These are phyloP conservation scores for Eimeria maxima DNA, from an alignment of 169 alveolate species.

Conservation along the genomic window DNA sequence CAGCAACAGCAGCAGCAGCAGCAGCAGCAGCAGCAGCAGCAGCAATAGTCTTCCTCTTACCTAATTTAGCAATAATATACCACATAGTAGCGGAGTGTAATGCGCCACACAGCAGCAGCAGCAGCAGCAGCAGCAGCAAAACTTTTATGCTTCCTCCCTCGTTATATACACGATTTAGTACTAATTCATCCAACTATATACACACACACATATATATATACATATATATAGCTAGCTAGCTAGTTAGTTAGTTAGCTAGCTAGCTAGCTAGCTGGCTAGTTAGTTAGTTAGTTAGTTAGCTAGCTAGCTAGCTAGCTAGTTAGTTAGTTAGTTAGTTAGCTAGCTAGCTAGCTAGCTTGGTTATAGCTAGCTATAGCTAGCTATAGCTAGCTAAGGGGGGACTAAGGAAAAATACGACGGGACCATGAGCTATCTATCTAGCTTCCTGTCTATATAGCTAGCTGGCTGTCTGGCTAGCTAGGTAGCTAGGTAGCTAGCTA, in stretches of 20 bases:
- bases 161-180: constrained; percentile 77
- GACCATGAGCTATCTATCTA: neutral
- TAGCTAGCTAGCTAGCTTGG: constrained; percentile 8
- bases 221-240: neutral
- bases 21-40: constrained; percentile 21
- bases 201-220: neutral
- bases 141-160: constrained; percentile 79
- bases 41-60: too few species aligned
- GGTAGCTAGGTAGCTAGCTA: constrained; percentile 67
- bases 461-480: neutral
- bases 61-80: constrained; percentile 81
- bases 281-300: too few species aligned
- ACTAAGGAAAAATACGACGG: too few species aligned
- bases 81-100: constrained; percentile 86
- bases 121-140: constrained; percentile 74
- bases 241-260: too few species aligned
- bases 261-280: too few species aligned
- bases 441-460: neutral
- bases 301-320: too few species aligned
- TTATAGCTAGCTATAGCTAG: neutral
- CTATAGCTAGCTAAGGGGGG: neutral
- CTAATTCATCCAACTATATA: constrained; percentile 77
- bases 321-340: too few species aligned
- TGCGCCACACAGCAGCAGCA: constrained; percentile 82
- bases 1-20: too few species aligned